Percentiles rank a stretch among this genome's conserved stretches.
phyloP scores from a whole-genome alignment of 768 basidiomycete genomes.

The Kwoniella europaea region DNA sequence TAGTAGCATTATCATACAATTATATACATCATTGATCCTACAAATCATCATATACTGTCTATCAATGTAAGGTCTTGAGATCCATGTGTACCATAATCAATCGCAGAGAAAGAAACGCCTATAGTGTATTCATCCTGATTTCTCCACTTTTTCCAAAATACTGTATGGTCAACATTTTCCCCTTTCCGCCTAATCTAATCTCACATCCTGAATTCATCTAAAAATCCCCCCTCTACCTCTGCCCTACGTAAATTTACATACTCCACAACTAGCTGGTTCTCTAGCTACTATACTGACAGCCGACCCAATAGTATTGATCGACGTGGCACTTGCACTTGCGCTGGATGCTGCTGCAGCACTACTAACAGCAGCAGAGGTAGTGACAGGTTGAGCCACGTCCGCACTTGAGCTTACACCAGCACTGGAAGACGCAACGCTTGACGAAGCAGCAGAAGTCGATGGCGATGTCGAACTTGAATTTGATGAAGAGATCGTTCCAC shows the following conservation, averaged over 20 bases:
- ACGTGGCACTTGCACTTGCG: background rate
- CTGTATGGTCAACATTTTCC: too few relatives aligned
- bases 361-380: background rate
- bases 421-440: background rate
- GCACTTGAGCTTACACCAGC: background rate
- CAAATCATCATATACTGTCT: too few relatives aligned
- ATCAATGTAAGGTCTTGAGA: too few relatives aligned
- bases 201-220: background rate
- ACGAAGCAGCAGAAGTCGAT: background rate
- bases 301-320: background rate
- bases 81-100: too few relatives aligned
- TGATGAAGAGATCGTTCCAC: background rate
- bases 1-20: too few relatives aligned
- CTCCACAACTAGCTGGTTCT: constrained; percentile 7
- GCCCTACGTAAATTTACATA: constrained; percentile 23
- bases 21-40: too few relatives aligned
- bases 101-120: too few relatives aligned
- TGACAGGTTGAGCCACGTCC: background rate
- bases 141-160: too few relatives aligned
- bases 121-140: too few relatives aligned
- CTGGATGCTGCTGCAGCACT: background rate
- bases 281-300: background rate
- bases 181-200: too few relatives aligned
- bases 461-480: background rate
- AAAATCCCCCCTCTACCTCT: background rate